Evolutionary conservation across 2,329 filamentous ascomycete species (phyloP).

Genomic region (Chalaropsis thielavioides): DNA sequence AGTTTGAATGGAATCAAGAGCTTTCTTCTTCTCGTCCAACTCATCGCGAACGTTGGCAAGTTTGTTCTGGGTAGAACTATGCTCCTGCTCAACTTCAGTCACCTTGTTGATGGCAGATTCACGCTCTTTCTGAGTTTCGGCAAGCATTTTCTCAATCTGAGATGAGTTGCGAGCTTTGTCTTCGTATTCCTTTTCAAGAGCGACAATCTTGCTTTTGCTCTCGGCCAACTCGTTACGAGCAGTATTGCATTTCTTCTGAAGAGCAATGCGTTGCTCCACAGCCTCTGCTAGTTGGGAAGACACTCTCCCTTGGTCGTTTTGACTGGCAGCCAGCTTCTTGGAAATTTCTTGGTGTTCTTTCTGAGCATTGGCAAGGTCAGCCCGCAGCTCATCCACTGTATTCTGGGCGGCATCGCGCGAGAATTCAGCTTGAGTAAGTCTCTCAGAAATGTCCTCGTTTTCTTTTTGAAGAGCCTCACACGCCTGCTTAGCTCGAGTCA

Average conservation of each 20-base stretch:
- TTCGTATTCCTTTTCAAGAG: too few relatives aligned
- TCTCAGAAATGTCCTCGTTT: too few relatives aligned
- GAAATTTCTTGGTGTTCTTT: background rate
- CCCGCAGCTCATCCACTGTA: background rate
- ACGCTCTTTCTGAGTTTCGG: background rate
- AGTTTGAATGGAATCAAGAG: background rate
- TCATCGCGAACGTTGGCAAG: background rate
- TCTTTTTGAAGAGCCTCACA: too few relatives aligned
- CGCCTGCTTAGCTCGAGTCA: too few relatives aligned
- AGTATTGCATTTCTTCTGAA: background rate
- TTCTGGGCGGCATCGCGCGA: background rate
- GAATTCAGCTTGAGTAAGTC: too few relatives aligned
- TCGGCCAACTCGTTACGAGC: too few relatives aligned
- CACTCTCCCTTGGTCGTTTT: background rate
- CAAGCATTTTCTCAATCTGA: too few relatives aligned
- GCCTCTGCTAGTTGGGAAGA: background rate
- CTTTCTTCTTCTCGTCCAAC: background rate
- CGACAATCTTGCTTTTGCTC: too few relatives aligned
- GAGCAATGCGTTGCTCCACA: background rate
- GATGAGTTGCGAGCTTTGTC: too few relatives aligned
- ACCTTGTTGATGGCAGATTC: background rate
- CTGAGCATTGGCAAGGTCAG: background rate
- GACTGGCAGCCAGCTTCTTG: background rate
- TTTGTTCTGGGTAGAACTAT: background rate
- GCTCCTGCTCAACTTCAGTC: background rate